These are phyloP conservation scores for Cymodocea nodosa DNA, from an alignment of 116 monocot genomes.

Conservation along the genomic window DNA sequence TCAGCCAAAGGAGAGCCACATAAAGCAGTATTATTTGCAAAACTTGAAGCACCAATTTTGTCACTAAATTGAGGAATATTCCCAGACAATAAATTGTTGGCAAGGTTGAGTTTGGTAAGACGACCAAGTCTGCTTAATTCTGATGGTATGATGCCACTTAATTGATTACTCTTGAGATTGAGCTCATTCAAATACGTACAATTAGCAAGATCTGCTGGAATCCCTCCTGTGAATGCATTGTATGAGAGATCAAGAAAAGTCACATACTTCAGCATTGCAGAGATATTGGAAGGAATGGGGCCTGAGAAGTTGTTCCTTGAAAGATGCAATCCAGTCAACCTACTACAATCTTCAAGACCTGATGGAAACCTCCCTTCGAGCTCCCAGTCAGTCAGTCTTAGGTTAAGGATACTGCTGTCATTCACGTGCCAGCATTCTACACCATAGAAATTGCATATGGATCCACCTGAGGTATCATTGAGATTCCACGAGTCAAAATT, in stretches of 20 bases:
- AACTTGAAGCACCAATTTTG: too few species aligned
- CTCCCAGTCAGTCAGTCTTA: slow-evolving; percentile 49
- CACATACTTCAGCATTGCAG: slow-evolving; percentile 31
- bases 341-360: slow-evolving; percentile 54
- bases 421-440: slow-evolving; percentile 82
- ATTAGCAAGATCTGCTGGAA: slow-evolving; percentile 31
- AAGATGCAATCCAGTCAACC: slow-evolving; percentile 59
- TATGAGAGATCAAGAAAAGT: slow-evolving; percentile 58
- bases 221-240: slow-evolving; percentile 50
- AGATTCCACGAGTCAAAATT: slow-evolving; percentile 32
- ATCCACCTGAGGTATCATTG: slow-evolving; percentile 29
- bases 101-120: slow-evolving; percentile 33
- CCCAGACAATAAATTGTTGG: slow-evolving; percentile 49
- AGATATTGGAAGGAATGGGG: slow-evolving; percentile 47
- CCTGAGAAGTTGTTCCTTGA: slow-evolving; percentile 59
- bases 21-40: slow-evolving; percentile 50
- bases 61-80: slow-evolving; percentile 31
- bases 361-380: slow-evolving; percentile 50
- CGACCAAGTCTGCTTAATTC: slow-evolving; percentile 30
- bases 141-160: slow-evolving; percentile 44
- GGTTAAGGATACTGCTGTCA: slow-evolving; percentile 59
- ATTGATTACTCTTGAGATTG: slow-evolving; percentile 41
- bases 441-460: slow-evolving; percentile 56
- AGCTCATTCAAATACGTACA: slow-evolving; percentile 44
- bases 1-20: slow-evolving; percentile 37